Evolutionary conservation across 208 protist species (phyloP), one percentile per base, ranked within the genome.

Genomic region (Giardia duodenalis): DNA sequence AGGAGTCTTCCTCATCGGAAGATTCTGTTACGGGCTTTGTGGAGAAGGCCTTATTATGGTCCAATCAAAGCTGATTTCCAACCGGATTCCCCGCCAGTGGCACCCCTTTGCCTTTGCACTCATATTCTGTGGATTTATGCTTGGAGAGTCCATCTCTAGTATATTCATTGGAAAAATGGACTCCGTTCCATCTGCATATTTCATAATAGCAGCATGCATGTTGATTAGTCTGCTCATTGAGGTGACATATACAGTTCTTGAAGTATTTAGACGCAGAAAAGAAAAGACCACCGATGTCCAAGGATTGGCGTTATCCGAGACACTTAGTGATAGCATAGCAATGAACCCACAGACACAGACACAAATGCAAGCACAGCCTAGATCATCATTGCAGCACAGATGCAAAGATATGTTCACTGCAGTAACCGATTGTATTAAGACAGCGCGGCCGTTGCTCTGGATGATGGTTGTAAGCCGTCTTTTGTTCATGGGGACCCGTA

Each of bases 11-110:
- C 57, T 76, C 57, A 76, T 76, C 30, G 57, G 57, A 39, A 76
- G 57, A 30, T 76, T 76, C 19, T 39, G 10, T 10, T 76, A 76
- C 30, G 57, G 57, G 57, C 10, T 76, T 30, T 39, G 19, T 76
- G 57, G 57, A 76, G 57, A 76, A 76, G 57, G 57, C 19, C 10
- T 76, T 10, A 76, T 76, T 76, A 76, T 76, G 57, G 19, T 76
- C 30, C 57, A 76, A 76, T 76, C 57, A 76, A 76, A 76, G 57
- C 57, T 76, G 57, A 76, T 76, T 76, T 10, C 57, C 10, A 76
- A 76, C 57, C 57, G 10, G 30, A 30, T 76, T 30, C 57, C 57
- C 10, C 30, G 19, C 10, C 57, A 76, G 30, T 76, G 57, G 57
- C 57, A 76, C 30, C 57, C 57, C 30, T 39, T 30, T 39, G 57